Base-by-base conservation (phyloP, 1,284 basidiomycete species). In the Lentinus polychrous region DNA sequence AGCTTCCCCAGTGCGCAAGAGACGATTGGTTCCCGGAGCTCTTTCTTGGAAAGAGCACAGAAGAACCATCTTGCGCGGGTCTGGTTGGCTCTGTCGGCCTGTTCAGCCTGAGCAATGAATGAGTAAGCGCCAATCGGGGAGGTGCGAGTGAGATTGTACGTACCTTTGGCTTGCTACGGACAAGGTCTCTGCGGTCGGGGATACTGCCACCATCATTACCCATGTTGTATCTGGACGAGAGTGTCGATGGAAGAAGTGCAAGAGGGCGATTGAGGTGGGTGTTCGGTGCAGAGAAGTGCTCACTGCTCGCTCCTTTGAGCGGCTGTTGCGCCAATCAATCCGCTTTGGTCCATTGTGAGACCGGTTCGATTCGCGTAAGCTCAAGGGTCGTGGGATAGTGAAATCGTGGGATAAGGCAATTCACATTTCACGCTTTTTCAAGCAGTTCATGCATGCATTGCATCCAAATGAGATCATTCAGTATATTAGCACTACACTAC, bases 11-110 rank as follows among this genome's bases (percentile, higher is more conserved):
- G 72, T 0, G 83, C 83, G 67, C 92, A 94, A 0, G 91, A 84
- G 0, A 95, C 93, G 11, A 95, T 74, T 0, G 93, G 94, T 53
- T 91, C 82, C 57, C 83, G 78, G 2, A 96, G 73, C n/a, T 83
- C 82, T 52, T 79, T 78, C 91, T 94, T 96, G 40, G 91, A 95
- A 2, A 97, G 72, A 8, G 93, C 91, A 63, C 94, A 96, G 60
- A 86, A 91, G 55, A 88, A 81, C 91, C 90, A 96, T 46, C 81
- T 75, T n/a, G 91, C 91, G 27, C 84, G 77, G 24, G 83, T 80
- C 57, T 93, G 83, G 57, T 91, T 91, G 3, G 88, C 85, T 66
- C 86, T 91, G 72, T 94, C 90, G 1, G 85, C 84, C 60, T 89
- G 81, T 58, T 91, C 87, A 41, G 84, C 82, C 74, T 84, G 60